Evolutionary conservation across 176 grass and related monocot genomes (phyloP).

Genomic region (Tillandsia leiboldiana): DNA sequence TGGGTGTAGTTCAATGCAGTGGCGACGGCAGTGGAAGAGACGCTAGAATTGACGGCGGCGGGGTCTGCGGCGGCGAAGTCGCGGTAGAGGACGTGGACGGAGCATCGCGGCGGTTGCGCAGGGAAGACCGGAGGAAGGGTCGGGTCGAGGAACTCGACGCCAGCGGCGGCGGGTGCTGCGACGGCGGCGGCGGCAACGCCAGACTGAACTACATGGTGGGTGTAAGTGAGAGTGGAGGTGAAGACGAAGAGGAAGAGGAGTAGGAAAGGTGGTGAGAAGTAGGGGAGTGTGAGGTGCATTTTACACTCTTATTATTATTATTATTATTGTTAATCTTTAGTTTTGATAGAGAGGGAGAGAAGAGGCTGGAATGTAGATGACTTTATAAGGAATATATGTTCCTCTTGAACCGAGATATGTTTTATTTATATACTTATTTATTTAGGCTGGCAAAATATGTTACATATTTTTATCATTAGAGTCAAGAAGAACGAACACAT

Average conservation of each 20-base stretch:
- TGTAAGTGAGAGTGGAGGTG: background rate
- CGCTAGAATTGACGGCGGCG: background rate
- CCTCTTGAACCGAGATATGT: too few species aligned
- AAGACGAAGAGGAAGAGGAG: background rate
- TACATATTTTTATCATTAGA: too few species aligned
- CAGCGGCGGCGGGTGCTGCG: background rate
- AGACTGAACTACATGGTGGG: background rate
- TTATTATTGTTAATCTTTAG: too few species aligned
- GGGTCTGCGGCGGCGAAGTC: background rate
- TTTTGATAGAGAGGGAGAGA: too few species aligned
- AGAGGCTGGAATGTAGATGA: too few species aligned
- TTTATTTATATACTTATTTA: too few species aligned
- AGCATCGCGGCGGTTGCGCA: background rate
- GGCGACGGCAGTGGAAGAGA: background rate
- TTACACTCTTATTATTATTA: background rate
- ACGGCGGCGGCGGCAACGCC: background rate
- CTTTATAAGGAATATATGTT: too few species aligned
- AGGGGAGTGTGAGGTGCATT: background rate
- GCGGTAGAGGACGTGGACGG: background rate
- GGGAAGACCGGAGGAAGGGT: background rate
- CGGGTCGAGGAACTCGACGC: constrained; percentile 5
- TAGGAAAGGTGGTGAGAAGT: background rate
- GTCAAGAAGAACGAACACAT: too few species aligned
- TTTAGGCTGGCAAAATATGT: too few species aligned
- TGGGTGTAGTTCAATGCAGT: background rate